Conservation (phyloP, 2,329 filamentous ascomycete genomes). For the Ophiognomonia clavigignenti-juglandacearum region DNA sequence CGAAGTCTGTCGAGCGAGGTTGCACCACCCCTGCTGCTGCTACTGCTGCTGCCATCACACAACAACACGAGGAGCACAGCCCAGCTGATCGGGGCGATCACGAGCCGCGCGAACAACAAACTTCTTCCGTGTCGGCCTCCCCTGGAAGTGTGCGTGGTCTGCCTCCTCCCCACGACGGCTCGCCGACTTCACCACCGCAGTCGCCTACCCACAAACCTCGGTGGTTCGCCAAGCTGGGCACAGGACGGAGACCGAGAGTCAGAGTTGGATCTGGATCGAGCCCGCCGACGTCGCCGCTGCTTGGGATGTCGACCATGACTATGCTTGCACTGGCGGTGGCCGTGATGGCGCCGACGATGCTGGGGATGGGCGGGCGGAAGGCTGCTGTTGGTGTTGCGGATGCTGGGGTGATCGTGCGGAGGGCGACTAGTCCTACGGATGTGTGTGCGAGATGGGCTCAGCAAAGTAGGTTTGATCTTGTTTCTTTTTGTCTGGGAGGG, state of each 20-base stretch:
- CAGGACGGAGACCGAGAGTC: conserved; percentile 35
- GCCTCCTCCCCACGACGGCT: too few relatives aligned
- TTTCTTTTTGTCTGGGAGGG: too few relatives aligned
- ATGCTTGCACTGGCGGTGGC: conserved; percentile 46
- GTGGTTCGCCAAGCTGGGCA: conserved; percentile 41
- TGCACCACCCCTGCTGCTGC: too few relatives aligned
- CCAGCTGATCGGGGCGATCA: too few relatives aligned
- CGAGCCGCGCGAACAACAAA: too few relatives aligned
- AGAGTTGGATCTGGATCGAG: conserved; percentile 35
- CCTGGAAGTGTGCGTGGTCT: too few relatives aligned
- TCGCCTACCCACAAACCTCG: conserved; percentile 24
- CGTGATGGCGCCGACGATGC: conserved; percentile 40
- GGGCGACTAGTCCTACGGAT: conserved; percentile 45
- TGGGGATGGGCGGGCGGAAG: conserved; percentile 35
- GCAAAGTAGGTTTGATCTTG: conserved; percentile 41
- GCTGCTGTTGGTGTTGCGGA: conserved; percentile 37
- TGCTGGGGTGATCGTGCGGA: conserved; percentile 40
- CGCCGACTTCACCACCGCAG: too few relatives aligned
- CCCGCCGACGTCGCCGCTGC: conserved; percentile 35
- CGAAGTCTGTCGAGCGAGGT: too few relatives aligned
- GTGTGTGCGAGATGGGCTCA: conserved; percentile 63
- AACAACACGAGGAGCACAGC: too few relatives aligned
- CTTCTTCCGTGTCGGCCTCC: too few relatives aligned
- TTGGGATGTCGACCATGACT: conserved; percentile 38
- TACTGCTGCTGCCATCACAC: too few relatives aligned